A percentile compares a stretch with the other conserved stretches of the same genome.
Conservation (phyloP, 176 grass and related monocot species). For the Cenchrus fungigraminus region DNA sequence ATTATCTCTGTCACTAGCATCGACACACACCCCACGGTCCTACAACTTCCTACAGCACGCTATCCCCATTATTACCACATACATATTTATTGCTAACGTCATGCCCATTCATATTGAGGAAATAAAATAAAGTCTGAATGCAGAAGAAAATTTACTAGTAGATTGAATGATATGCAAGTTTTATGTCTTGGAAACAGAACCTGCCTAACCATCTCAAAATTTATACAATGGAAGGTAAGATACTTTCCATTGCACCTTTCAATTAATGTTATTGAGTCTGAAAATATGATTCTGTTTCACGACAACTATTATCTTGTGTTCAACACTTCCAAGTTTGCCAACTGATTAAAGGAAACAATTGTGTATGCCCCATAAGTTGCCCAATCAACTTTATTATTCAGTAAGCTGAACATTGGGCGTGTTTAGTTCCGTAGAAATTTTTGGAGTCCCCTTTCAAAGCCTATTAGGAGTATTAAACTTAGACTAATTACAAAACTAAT, state of each 20-base stretch:
- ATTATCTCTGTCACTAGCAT: neutral
- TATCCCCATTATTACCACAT: neutral
- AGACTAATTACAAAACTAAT: too few species aligned
- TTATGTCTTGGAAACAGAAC: neutral
- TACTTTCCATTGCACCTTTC: neutral
- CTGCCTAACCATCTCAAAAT: neutral
- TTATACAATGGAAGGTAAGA: neutral
- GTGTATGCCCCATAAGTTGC: neutral
- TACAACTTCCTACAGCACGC: neutral
- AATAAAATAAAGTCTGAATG: neutral
- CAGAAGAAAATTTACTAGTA: neutral
- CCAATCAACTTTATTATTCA: neutral
- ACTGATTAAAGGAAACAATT: constrained; percentile 12
- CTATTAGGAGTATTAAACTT: too few species aligned
- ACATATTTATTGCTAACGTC: neutral
- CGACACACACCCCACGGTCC: neutral
- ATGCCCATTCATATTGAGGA: neutral
- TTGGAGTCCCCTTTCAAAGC: too few species aligned
- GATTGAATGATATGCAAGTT: neutral
- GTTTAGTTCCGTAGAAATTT: too few species aligned
- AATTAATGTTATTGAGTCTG: constrained; percentile 5
- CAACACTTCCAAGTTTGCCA: constrained; percentile 26
- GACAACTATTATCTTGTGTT: constrained; percentile 3
- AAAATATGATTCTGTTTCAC: neutral
- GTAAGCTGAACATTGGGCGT: neutral